Base-by-base conservation (phyloP, 2,329 filamentous ascomycete genomes). In the Davidsoniella eucalypti region DNA sequence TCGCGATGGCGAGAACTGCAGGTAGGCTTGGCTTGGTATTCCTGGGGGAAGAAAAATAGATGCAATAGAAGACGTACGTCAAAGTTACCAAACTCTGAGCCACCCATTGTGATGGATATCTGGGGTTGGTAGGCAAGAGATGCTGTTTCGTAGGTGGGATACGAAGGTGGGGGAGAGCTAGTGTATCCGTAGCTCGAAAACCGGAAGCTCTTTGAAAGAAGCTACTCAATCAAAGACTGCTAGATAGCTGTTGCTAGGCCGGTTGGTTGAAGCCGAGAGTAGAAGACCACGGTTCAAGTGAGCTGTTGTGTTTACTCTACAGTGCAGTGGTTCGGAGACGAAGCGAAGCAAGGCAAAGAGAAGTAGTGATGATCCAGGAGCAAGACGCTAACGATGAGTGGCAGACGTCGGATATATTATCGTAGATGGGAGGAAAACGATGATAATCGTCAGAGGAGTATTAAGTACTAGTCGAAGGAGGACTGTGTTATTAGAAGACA, bases 61-160 rank as follows among this genome's bases (percentile, higher is more conserved):
- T 23, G 21, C 21, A 23, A 23, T 23, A 23, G 21, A 43, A 25
- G 38, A 56, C 62, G 49, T 68, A 78, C 75, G 59, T 73, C 62
- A 57, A 79, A 79, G 57, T 78, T 76, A 54, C 75, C 75, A 62
- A 78, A 79, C 49, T 73, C 67, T 55, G 75, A 78, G 55, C 72
- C 76, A 57, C 74, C 75, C 75, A 78, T 78, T 61, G 62, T 64
- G 38, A 21, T 37, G 12, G n/a, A 37, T 37, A 18, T 45, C n/a
- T 18, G 10, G 29, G 14, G 5, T 9, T 36, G n/a, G 44, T 21
- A 47, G 7, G 18, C 17, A 7, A 46, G 10, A n/a, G 25, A 29
- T 25, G 18, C 8, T 41, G 21, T 41, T 21, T 41, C 16, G 21
- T 33, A 33, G 29, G 12, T 9, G 12, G 29, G 29, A 33, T 33